Base-by-base conservation (phyloP, 768 basidiomycete genomes). In the Suillus discolor region DNA sequence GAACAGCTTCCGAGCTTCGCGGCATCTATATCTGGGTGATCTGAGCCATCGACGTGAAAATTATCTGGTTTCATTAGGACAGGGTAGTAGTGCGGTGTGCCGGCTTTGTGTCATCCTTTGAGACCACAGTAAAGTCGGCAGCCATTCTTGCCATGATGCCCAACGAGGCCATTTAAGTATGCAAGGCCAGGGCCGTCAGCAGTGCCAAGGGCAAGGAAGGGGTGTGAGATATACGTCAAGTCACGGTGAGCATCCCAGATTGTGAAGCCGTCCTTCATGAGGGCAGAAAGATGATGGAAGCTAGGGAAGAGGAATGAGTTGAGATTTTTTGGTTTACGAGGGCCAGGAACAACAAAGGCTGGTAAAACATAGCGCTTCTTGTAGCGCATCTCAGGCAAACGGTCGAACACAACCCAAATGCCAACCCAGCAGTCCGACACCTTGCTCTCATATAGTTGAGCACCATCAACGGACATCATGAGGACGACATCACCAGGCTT, bases 391-490 rank as follows among this genome's bases (percentile, higher is more conserved):
- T 71, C 68, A 0, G 79, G 81, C 1, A 65, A 34, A 4, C 75
- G 60, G 59, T 80, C 75, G 0, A 79, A 45, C 3, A 83, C 59
- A 8, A 82, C 66, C 79, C 77, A 80, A 18, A 82, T 79, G 11
- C 61, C 69, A 0, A 77, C 70, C 74, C 74, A 77, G 53, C 71
- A 72, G 34, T 72, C 71, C 0, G 80, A 81, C 0, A 12, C 47
- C 66, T 82, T 82, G 65, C 68, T 68, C 8, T 62, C 62, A 62
- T 81, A 81, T 0, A 62, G 47, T n/a, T 53, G 80, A 0, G 78
- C 76, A 6, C 80, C 79, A 59, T 83, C 79, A 9, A 80, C 69
- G 0, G 80, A 81, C 4, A 76, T 64, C 63, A 79, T 68, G 4
- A 81, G 67, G 7, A 79, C 45, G 4, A 72, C 74, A 61, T 81